Percentiles rank a stretch among this genome's conserved stretches.
Conservation (phyloP, 441 rosid species). For the Flueggea neowawraea region DNA sequence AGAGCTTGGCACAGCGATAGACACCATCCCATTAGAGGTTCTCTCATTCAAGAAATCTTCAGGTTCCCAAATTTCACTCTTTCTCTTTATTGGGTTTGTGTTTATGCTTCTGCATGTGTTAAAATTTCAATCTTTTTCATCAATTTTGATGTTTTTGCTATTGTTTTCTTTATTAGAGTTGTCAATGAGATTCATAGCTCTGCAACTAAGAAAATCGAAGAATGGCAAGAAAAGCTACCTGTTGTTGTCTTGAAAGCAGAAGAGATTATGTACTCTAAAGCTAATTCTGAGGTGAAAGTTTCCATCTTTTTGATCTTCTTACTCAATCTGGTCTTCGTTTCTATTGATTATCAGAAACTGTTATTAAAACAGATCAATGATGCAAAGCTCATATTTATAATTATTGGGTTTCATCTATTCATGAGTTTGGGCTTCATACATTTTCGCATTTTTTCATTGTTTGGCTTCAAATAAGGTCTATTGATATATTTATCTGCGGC, state of each 20-base stretch:
- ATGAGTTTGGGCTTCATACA: too few species aligned
- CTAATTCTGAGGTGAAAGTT: constrained; percentile 78
- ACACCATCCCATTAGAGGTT: constrained; percentile 86
- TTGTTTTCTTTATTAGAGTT: constrained; percentile 46
- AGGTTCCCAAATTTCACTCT: constrained; percentile 41
- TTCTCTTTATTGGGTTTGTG: not conserved
- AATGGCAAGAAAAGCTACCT: constrained; percentile 94
- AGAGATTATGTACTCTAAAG: constrained; percentile 95
- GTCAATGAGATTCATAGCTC: constrained; percentile 61
- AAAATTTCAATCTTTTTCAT: not conserved
- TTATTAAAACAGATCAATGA: too few species aligned
- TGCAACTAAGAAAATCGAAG: constrained; percentile 79
- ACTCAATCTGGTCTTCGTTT: too few species aligned
- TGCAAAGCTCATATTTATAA: too few species aligned
- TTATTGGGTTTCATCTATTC: too few species aligned
- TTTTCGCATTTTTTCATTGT: too few species aligned
- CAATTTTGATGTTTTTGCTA: not conserved
- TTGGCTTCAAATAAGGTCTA: too few species aligned
- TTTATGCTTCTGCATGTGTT: constrained; percentile 2
- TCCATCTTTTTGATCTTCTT: not conserved
- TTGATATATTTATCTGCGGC: too few species aligned
- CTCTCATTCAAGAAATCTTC: constrained; percentile 89
- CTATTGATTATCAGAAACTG: too few species aligned
- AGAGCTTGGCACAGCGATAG: constrained; percentile 99
- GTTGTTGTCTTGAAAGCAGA: constrained; percentile 82